Evolutionary conservation across 176 grass and related monocot genomes (phyloP).

Genomic region (Coix lacrymajobi): DNA sequence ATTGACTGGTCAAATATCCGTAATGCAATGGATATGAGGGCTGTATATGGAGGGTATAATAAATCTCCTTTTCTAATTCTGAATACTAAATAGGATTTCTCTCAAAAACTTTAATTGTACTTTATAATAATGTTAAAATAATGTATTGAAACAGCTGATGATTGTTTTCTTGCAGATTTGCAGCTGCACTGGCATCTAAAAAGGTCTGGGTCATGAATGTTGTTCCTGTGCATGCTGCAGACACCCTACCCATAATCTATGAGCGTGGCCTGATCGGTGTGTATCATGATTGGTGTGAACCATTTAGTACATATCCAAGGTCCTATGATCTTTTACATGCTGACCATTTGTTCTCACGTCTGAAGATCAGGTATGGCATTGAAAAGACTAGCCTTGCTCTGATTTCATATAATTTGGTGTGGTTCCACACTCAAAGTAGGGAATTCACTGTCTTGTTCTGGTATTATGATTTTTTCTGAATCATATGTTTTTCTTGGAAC

Average conservation of each 20-base stretch:
- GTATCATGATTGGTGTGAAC: slow-evolving; percentile 97
- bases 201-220: slow-evolving; percentile 98
- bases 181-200: slow-evolving; percentile 67
- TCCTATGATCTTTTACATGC: slow-evolving; percentile 93
- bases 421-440: not conserved
- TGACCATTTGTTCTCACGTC: slow-evolving; percentile 87
- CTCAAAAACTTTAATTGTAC: not conserved
- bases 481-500: not conserved
- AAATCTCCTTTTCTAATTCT: slow-evolving; percentile 1
- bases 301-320: slow-evolving; percentile 88
- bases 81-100: not conserved
- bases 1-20: slow-evolving; percentile 87
- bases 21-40: slow-evolving; percentile 92
- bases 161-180: slow-evolving; percentile 69
- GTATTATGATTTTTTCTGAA: not conserved
- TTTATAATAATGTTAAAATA: not conserved
- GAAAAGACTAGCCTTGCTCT: not conserved
- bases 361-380: slow-evolving; percentile 67
- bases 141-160: slow-evolving; percentile 6
- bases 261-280: slow-evolving; percentile 82
- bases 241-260: slow-evolving; percentile 84
- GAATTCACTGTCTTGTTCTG: not conserved
- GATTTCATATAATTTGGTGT: not conserved
- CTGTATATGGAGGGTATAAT: slow-evolving; percentile 85
- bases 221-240: slow-evolving; percentile 70